These are phyloP conservation scores for Oryza australiensis DNA, from an alignment of 176 grass and related monocot species.

Conservation along the genomic window DNA sequence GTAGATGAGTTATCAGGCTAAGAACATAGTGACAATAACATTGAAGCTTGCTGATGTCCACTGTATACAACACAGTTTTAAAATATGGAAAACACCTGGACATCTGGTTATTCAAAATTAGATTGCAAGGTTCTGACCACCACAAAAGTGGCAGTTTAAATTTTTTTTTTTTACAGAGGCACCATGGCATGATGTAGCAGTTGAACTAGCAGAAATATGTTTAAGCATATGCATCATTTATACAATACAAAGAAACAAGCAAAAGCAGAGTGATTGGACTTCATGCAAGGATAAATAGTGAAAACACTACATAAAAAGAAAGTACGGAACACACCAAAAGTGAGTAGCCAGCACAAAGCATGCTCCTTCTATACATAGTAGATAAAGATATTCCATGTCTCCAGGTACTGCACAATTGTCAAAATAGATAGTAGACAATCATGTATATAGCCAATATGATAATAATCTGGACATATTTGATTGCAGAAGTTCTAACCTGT, in stretches of 20 bases:
- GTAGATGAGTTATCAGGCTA: not conserved
- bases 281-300: not conserved
- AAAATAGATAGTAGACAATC: constrained; percentile 16
- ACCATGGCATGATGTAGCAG: not conserved
- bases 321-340: constrained; percentile 58
- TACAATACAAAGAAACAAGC: not conserved
- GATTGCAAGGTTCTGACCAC: not conserved
- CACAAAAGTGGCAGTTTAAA: not conserved
- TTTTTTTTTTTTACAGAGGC: not conserved
- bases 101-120: not conserved
- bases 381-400: constrained; percentile 94
- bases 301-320: not conserved
- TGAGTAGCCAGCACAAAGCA: constrained; percentile 83
- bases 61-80: not conserved
- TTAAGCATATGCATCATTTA: not conserved
- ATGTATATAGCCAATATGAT: not conserved
- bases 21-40: constrained; percentile 4
- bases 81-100: constrained; percentile 3
- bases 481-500: constrained; percentile 54
- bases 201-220: constrained; percentile 5
- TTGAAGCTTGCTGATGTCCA: not conserved
- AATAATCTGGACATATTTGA: not conserved
- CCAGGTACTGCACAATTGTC: constrained; percentile 66
- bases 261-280: not conserved
- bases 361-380: constrained; percentile 93